Conservation (phyloP, 2,329 filamentous ascomycete genomes). For the Trichoderma polysporum region DNA sequence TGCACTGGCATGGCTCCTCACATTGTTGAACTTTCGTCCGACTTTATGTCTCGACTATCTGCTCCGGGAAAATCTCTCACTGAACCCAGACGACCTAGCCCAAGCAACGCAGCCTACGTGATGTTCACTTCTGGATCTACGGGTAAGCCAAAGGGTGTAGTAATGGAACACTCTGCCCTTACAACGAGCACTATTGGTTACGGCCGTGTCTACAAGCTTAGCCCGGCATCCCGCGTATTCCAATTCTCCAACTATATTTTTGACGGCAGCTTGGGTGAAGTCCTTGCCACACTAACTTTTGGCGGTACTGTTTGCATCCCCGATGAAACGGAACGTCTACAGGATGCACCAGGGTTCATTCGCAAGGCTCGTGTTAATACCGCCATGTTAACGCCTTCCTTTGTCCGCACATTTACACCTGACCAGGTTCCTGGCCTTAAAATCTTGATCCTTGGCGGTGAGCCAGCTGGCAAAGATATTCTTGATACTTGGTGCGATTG, state of each 20-base stretch:
- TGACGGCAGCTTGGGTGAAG: constrained; percentile 8
- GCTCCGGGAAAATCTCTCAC: background rate
- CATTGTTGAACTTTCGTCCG: background rate
- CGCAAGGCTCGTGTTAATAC: background rate
- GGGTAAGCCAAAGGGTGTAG: constrained; percentile 16
- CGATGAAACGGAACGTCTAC: background rate
- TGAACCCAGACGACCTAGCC: background rate
- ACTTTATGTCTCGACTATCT: background rate
- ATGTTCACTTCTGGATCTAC: constrained; percentile 4
- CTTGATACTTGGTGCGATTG: constrained; percentile 21
- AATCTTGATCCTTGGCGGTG: constrained; percentile 13
- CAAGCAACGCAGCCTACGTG: constrained; percentile 9
- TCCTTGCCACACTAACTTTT: background rate
- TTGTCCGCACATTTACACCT: background rate
- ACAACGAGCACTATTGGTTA: background rate
- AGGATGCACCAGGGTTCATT: background rate
- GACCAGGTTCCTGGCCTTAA: constrained; percentile 15
- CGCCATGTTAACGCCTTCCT: constrained; percentile 15
- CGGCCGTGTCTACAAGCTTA: background rate
- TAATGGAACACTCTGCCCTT: constrained; percentile 10
- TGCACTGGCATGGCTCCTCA: background rate
- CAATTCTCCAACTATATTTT: constrained; percentile 19
- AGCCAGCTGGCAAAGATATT: background rate
- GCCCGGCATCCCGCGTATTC: background rate
- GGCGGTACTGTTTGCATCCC: constrained; percentile 9